phyloP scores from a whole-genome alignment of 2,329 filamentous ascomycete species.

The Sporothrix pseudoabietina region DNA sequence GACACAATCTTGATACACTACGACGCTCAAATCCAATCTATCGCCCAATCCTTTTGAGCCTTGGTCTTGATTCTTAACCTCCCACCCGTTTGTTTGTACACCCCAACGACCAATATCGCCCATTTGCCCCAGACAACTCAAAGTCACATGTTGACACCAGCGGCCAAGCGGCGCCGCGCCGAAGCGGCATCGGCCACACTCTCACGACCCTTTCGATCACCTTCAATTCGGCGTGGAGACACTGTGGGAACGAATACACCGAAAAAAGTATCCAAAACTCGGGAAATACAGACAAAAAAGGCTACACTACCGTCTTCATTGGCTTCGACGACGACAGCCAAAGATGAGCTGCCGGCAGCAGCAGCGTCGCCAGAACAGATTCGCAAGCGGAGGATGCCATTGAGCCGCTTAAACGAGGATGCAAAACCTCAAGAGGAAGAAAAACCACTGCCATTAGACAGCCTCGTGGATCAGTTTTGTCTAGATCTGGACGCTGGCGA shows the following conservation, averaged over 20 bases:
- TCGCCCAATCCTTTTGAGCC: not conserved
- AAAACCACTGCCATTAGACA: not conserved
- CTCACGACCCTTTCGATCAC: constrained; percentile 72
- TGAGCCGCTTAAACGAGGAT: constrained; percentile 53
- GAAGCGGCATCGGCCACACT: constrained; percentile 60
- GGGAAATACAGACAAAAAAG: not conserved
- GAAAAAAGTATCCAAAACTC: not conserved
- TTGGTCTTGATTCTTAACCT: not conserved
- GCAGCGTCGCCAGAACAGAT: constrained; percentile 35
- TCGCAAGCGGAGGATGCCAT: constrained; percentile 47
- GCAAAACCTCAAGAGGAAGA: constrained; percentile 29
- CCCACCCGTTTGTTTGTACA: not conserved
- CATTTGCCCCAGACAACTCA: not conserved
- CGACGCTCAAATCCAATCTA: not conserved
- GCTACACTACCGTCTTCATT: not conserved
- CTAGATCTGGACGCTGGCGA: constrained; percentile 31
- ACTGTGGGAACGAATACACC: not conserved
- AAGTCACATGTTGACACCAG: constrained; percentile 41
- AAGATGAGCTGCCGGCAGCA: not conserved
- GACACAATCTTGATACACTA: not conserved
- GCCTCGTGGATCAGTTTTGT: constrained; percentile 29
- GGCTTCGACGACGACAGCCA: not conserved
- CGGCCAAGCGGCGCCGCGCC: constrained; percentile 58
- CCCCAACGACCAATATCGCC: not conserved
- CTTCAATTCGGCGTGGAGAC: constrained; percentile 38